These are phyloP conservation scores for Ganoderma leucocontextum DNA, from an alignment of 1,284 basidiomycete genomes.

Conservation along the genomic window DNA sequence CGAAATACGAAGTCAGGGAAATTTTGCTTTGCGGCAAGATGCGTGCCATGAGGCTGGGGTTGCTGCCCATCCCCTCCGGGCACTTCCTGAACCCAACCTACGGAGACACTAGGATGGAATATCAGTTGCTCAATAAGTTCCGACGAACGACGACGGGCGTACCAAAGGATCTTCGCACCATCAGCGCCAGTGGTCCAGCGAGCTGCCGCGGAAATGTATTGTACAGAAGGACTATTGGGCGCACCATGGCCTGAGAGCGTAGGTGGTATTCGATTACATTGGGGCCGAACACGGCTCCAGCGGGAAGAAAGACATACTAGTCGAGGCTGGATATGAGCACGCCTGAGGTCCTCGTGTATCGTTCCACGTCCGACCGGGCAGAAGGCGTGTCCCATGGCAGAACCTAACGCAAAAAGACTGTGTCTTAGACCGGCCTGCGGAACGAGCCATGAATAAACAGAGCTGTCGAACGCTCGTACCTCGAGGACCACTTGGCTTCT, in stretches of 20 bases:
- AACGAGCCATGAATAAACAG: slow-evolving; percentile 7
- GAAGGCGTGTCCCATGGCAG: slow-evolving; percentile 9
- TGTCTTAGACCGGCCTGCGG: slow-evolving; percentile 13
- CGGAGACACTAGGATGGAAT: slow-evolving; percentile 9
- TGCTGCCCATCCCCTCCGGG: slow-evolving; percentile 8
- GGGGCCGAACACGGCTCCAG: slow-evolving; percentile 14
- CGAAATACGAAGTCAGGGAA: slow-evolving; percentile 13
- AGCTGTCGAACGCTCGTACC: slow-evolving; percentile 10
- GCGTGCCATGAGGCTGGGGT: slow-evolving; percentile 25
- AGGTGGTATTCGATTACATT: neutral
- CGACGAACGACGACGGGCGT: slow-evolving; percentile 19
- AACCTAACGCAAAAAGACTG: slow-evolving; percentile 11
- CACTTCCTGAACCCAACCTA: slow-evolving; percentile 4
- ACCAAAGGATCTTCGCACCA: slow-evolving; percentile 29
- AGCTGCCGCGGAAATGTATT: slow-evolving; percentile 18
- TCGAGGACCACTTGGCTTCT: neutral
- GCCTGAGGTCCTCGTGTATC: neutral
- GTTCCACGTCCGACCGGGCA: neutral
- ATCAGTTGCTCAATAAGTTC: slow-evolving; percentile 22
- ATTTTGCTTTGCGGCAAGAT: slow-evolving; percentile 20
- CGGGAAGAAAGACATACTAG: slow-evolving; percentile 19
- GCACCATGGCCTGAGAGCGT: slow-evolving; percentile 15
- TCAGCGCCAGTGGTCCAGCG: slow-evolving; percentile 19
- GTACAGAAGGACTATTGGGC: slow-evolving; percentile 17
- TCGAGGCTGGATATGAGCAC: slow-evolving; percentile 6